Evolutionary conservation across 352 stramenopile species (phyloP), one percentile per base, ranked within the genome.

Genomic region (Nothophytophthora sp.): DNA sequence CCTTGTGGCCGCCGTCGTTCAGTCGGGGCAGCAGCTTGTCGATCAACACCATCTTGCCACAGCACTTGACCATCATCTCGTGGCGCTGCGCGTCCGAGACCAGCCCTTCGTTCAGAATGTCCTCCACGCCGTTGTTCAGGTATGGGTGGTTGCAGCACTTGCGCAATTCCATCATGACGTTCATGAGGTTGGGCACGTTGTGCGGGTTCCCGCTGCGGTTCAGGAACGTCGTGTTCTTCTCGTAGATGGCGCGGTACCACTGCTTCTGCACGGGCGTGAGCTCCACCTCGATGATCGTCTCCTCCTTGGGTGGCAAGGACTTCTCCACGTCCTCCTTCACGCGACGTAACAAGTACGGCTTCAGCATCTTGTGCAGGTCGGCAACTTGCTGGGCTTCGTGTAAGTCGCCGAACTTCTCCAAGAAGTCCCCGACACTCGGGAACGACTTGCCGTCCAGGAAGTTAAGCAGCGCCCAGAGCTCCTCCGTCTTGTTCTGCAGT

Each of bases 401-500:
- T 0, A 96, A 55, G 33, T 93, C 81, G 11, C 86, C 86, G 78
- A 95, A 95, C 62, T 98, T 91, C 5, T 91, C 90, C 42, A 98
- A 70, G 67, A 99, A 99, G 25, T 94, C 74, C 15, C 88, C 64
- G 73, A 94, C 73, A 51, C 94, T 96, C 7, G 86, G 86, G 69
- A 99, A 99, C 13, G 81, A 93, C 25, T 89, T 78, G 11, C 58
- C 73, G 35, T 99, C 96, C 25, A 99, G 87, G 35, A 99, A 99
- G 67, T 99, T 98, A 1, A 99, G 74, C 24, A 99, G 72, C 3
- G 97, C 92, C 97, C 97, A 99, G n/a, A 99, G 70, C 68, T 99
- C 98, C 57, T 98, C 84, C 4, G 98, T 99, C 64, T 99, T 99
- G 81, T 99, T 99, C 49, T 96, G 86, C 7, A 96, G 46, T 29